Evolutionary conservation across 306 rosid species (phyloP).

Genomic region (Gillenia trifoliata): DNA sequence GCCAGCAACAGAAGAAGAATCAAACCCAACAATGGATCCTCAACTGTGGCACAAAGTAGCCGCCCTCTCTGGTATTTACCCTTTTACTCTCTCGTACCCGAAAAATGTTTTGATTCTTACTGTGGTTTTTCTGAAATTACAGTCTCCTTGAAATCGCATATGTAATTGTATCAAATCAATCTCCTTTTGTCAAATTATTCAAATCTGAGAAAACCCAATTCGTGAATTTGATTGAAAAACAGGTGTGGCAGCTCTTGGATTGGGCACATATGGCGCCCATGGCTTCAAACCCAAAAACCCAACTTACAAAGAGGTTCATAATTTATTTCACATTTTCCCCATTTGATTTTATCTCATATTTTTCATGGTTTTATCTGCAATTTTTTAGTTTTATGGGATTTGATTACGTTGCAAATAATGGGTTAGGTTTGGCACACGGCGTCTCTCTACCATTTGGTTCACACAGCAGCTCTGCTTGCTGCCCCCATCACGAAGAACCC

Average conservation of each 20-base stretch:
- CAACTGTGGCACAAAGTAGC: constrained; percentile 86
- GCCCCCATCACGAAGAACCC: constrained; percentile 77
- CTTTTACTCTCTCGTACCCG: background rate
- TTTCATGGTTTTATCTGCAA: background rate
- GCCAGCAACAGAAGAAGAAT: background rate
- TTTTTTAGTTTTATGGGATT: background rate
- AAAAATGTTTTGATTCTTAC: background rate
- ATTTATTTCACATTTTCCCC: constrained; percentile 5
- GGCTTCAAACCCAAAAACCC: constrained; percentile 78
- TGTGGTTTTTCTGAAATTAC: background rate
- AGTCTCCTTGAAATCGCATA: background rate
- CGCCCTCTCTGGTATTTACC: constrained; percentile 59
- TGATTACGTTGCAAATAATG: background rate
- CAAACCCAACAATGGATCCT: constrained; percentile 43
- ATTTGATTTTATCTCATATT: constrained; percentile 2
- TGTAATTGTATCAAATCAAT: background rate
- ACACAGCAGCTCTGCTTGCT: constrained; percentile 75
- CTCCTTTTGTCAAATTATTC: background rate
- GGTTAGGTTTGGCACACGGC: constrained; percentile 92
- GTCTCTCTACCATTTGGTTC: constrained; percentile 88
- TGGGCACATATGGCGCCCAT: constrained; percentile 89
- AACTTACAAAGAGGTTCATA: constrained; percentile 58
- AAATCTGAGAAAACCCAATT: constrained; percentile 2
- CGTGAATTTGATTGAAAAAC: constrained; percentile 20
- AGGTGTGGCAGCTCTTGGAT: constrained; percentile 88